Conservation (phyloP, 306 rosid species). For the Ziziphus jujuba region DNA sequence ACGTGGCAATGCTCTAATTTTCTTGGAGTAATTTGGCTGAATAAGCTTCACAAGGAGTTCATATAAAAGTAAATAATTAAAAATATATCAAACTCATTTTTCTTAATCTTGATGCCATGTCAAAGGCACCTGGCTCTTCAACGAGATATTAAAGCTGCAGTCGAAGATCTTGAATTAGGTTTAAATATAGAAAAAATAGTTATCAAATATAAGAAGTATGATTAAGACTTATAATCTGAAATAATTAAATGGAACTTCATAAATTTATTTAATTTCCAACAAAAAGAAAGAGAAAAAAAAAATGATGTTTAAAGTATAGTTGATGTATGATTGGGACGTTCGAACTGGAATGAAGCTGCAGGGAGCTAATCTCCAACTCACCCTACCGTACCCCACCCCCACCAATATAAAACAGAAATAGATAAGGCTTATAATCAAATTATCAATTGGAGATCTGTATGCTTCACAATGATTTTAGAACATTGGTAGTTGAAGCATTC, state of each 20-base stretch:
- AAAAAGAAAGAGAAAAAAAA: neutral
- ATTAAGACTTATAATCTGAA: constrained; percentile 9
- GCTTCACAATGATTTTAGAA: too few species aligned
- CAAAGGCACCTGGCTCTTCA: neutral
- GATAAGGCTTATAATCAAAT: neutral
- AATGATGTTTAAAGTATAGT: neutral
- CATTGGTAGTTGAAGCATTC: constrained; percentile 6
- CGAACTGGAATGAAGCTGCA: neutral
- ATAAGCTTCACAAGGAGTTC: neutral
- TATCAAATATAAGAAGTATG: neutral
- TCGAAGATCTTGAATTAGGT: neutral
- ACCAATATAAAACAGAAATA: neutral
- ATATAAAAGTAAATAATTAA: neutral
- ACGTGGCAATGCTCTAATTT: too few species aligned
- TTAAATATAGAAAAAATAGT: neutral
- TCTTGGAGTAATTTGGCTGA: neutral
- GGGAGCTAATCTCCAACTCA: neutral
- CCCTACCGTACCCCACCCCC: neutral
- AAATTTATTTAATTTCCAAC: neutral
- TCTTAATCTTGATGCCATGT: neutral
- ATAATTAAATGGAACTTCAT: neutral
- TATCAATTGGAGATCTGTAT: neutral
- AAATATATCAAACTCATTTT: neutral
- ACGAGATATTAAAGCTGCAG: neutral
- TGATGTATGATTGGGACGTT: constrained; percentile 9